Conservation (phyloP, 1,284 basidiomycete species). For the Ceratobasidium sp. region DNA sequence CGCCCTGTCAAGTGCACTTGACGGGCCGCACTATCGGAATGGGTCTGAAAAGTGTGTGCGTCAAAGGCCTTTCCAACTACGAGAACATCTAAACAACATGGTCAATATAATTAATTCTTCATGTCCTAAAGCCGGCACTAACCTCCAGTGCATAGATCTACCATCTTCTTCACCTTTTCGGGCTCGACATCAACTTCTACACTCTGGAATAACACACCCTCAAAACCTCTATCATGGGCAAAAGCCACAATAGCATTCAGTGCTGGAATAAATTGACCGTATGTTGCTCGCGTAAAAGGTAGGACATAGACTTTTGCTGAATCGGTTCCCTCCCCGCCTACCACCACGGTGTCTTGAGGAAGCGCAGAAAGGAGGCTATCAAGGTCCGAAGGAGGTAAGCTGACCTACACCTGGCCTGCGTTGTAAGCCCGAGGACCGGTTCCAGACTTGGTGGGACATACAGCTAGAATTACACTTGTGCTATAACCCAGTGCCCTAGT, state of each 20-base stretch:
- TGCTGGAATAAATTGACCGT: slow-evolving; percentile 34
- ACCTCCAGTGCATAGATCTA: slow-evolving; percentile 1
- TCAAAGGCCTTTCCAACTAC: slow-evolving; percentile 33
- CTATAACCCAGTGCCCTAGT: slow-evolving; percentile 24
- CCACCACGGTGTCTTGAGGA: not conserved
- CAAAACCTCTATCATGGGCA: slow-evolving; percentile 18
- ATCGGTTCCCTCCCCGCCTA: not conserved
- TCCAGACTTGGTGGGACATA: not conserved
- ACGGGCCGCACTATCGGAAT: not conserved
- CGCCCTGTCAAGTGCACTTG: slow-evolving; percentile 26
- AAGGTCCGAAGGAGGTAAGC: slow-evolving; percentile 10
- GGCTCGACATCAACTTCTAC: slow-evolving; percentile 14
- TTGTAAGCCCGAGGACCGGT: not conserved
- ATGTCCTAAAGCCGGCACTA: not conserved
- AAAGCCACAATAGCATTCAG: slow-evolving; percentile 35
- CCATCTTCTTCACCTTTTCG: slow-evolving; percentile 24
- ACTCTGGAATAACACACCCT: slow-evolving; percentile 28
- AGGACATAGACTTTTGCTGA: slow-evolving; percentile 13
- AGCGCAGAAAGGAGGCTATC: slow-evolving; percentile 9
- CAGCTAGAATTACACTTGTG: slow-evolving; percentile 26
- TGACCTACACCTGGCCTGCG: slow-evolving; percentile 13
- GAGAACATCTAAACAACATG: slow-evolving; percentile 8
- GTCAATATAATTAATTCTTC: not conserved
- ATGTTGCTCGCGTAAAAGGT: slow-evolving; percentile 24
- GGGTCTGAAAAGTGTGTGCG: slow-evolving; percentile 10